These are phyloP conservation scores for Jamesozyma spencerorum DNA, from an alignment of 805 yeast species.

Conservation along the genomic window DNA sequence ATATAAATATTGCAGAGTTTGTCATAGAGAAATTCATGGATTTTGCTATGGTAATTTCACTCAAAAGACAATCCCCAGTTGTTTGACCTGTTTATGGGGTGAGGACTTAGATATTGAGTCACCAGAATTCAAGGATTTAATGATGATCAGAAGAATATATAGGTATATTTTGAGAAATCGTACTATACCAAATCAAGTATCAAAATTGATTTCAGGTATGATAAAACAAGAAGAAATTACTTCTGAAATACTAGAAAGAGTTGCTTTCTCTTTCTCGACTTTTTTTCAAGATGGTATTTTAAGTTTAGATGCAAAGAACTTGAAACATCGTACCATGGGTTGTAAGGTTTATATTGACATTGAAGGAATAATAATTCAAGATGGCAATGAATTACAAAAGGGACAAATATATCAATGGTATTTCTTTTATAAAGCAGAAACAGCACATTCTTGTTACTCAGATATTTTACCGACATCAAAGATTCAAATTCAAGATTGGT, in stretches of 20 bases:
- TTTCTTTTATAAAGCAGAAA: constrained; percentile 14
- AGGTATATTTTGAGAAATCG: constrained; percentile 18
- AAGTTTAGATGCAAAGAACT: constrained; percentile 1
- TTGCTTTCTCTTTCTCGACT: constrained; percentile 11
- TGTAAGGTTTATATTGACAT: constrained; percentile 18
- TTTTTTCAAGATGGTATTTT: constrained; percentile 15
- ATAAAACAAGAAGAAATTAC: constrained; percentile 11
- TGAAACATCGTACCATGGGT: too few species aligned
- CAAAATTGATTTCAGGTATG: constrained; percentile 9
- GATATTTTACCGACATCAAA: constrained; percentile 12
- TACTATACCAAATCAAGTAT: constrained; percentile 15
- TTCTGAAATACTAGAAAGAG: constrained; percentile 8
- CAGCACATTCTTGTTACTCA: constrained; percentile 17
- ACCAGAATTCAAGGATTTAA: constrained; percentile 22
- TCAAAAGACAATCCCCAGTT: constrained; percentile 13
- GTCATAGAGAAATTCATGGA: constrained; percentile 28
- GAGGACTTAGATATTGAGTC: constrained; percentile 13
- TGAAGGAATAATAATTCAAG: constrained; percentile 12
- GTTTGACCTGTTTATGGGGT: constrained; percentile 23
- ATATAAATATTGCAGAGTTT: constrained; percentile 23
- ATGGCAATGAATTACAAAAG: constrained; percentile 7
- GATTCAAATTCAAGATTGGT: constrained; percentile 16
- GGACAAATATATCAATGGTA: constrained; percentile 10
- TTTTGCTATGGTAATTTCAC: constrained; percentile 29
- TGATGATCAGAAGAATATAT: constrained; percentile 32